phyloP scores from a whole-genome alignment of 306 rosid genomes.

The Lotus japonicus region DNA sequence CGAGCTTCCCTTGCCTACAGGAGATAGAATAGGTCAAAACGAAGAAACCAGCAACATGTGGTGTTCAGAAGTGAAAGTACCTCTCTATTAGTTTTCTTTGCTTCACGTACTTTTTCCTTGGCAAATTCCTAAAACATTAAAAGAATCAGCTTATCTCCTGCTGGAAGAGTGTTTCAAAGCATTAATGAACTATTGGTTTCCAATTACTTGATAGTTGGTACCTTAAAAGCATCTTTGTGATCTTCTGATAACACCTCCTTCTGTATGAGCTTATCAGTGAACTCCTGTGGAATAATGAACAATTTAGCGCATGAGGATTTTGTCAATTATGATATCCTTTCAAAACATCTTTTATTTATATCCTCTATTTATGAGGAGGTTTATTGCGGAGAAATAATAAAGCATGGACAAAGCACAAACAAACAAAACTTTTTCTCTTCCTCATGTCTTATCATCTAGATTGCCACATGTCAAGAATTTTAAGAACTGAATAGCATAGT shows the following conservation, averaged over 20 bases:
- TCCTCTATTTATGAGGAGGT: not conserved
- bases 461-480: not conserved
- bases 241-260: conserved; percentile 52
- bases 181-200: not conserved
- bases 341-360: not conserved
- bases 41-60: not conserved
- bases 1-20: conserved; percentile 65
- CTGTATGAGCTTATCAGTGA: conserved; percentile 50
- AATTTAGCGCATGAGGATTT: not conserved
- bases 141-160: not conserved
- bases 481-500: not conserved
- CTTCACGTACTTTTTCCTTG: conserved; percentile 65
- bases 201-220: conserved; percentile 12
- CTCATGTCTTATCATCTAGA: too few species aligned
- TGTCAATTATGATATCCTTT: not conserved
- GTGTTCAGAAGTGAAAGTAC: conserved; percentile 23
- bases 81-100: conserved; percentile 60
- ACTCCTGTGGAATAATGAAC: conserved; percentile 41
- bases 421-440: too few species aligned
- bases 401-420: not conserved
- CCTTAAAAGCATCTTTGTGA: conserved; percentile 61
- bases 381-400: not conserved
- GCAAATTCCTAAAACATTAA: conserved; percentile 49
- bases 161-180: not conserved
- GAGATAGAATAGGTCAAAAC: not conserved